A percentile compares a stretch with the other conserved stretches of the same genome.
These are phyloP conservation scores for Tephrocybe sp. DNA, from an alignment of 768 basidiomycete genomes.

Conservation along the genomic window DNA sequence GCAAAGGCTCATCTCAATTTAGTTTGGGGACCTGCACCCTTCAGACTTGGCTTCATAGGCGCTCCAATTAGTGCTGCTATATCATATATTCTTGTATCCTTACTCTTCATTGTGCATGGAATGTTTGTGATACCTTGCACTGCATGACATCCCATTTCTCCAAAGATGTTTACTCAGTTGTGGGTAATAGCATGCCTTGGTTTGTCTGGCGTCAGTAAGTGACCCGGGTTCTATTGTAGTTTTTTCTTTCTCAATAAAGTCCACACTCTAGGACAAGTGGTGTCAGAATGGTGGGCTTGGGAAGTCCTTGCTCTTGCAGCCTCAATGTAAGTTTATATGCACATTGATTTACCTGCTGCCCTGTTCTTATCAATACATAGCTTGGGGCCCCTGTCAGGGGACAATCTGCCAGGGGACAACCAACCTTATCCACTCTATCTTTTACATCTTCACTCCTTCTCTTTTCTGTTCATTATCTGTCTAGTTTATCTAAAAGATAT, in stretches of 20 bases:
- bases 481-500: too few relatives aligned
- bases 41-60: slow-evolving; percentile 85
- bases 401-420: too few relatives aligned
- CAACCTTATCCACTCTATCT: too few relatives aligned
- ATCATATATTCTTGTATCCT: slow-evolving; percentile 80
- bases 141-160: slow-evolving; percentile 78
- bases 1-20: not conserved
- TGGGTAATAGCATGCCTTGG: slow-evolving; percentile 70
- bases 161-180: slow-evolving; percentile 62
- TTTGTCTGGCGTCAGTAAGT: slow-evolving; percentile 68
- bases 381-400: slow-evolving; percentile 76
- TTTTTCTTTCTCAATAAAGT: too few relatives aligned
- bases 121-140: slow-evolving; percentile 55
- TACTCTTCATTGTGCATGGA: slow-evolving; percentile 59
- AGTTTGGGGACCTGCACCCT: slow-evolving; percentile 79
- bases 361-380: too few relatives aligned
- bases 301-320: slow-evolving; percentile 9
- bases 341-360: too few relatives aligned
- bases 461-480: too few relatives aligned
- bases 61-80: slow-evolving; percentile 86
- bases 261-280: slow-evolving; percentile 78
- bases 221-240: not conserved
- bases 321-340: slow-evolving; percentile 38
- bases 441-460: too few relatives aligned
- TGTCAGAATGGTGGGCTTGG: slow-evolving; percentile 48